These are phyloP conservation scores for Penicillium sp. DNA, from an alignment of 2,329 filamentous ascomycete species.

Conservation along the genomic window DNA sequence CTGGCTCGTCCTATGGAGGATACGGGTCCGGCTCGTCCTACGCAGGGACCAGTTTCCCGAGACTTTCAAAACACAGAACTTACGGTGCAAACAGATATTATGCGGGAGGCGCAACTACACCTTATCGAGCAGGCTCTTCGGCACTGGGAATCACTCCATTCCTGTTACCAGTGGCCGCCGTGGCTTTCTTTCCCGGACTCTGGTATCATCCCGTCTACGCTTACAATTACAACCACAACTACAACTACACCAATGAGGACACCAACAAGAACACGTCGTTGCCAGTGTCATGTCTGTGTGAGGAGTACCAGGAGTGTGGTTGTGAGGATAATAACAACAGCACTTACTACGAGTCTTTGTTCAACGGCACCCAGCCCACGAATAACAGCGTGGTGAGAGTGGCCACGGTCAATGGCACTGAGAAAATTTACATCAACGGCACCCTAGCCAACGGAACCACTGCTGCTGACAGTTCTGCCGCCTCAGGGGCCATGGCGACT, in stretches of 20 bases:
- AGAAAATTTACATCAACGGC: slow-evolving; percentile 49
- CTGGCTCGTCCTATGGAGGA: neutral
- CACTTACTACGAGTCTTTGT: slow-evolving; percentile 43
- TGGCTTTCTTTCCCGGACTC: slow-evolving; percentile 52
- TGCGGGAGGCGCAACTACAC: slow-evolving; percentile 46
- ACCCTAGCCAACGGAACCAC: slow-evolving; percentile 49
- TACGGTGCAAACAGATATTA: slow-evolving; percentile 57
- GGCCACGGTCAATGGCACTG: slow-evolving; percentile 44
- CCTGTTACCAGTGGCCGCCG: slow-evolving; percentile 48
- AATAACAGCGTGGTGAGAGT: slow-evolving; percentile 43
- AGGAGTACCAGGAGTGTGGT: slow-evolving; percentile 55
- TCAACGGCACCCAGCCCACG: slow-evolving; percentile 41
- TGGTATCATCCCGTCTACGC: slow-evolving; percentile 59
- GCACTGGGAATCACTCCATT: slow-evolving; percentile 52
- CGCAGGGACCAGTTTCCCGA: neutral
- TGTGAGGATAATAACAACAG: slow-evolving; percentile 54
- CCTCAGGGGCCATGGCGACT: slow-evolving; percentile 18
- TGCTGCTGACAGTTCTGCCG: slow-evolving; percentile 29
- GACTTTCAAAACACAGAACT: slow-evolving; percentile 25
- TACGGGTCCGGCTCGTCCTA: neutral
- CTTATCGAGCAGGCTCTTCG: slow-evolving; percentile 29
- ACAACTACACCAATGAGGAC: slow-evolving; percentile 49
- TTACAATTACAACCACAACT: slow-evolving; percentile 53
- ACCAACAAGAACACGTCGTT: slow-evolving; percentile 49
- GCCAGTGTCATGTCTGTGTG: slow-evolving; percentile 59